Conservation (phyloP, 306 rosid species). For the Quercus aquifolioides region DNA sequence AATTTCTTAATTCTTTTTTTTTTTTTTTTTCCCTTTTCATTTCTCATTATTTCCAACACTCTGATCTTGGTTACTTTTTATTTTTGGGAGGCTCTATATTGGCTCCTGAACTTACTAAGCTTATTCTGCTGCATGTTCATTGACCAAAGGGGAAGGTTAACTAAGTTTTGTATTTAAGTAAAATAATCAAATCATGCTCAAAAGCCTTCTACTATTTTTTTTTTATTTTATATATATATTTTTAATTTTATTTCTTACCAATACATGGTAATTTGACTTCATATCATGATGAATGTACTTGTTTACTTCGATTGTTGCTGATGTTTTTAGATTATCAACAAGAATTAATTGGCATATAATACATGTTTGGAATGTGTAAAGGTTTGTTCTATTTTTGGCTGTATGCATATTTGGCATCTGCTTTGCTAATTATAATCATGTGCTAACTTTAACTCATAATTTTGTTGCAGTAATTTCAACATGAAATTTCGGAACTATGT, state of each 20-base stretch:
- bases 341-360: not conserved
- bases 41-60: not conserved
- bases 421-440: not conserved
- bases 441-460: not conserved
- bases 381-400: not conserved
- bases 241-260: not conserved
- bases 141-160: not conserved
- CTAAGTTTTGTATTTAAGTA: not conserved
- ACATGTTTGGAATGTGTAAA: not conserved
- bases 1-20: no score
- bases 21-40: no score
- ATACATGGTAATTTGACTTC: not conserved
- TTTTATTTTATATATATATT: not conserved
- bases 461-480: constrained; percentile 40
- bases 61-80: not conserved
- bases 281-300: not conserved
- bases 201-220: not conserved
- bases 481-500: constrained; percentile 94
- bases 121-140: no score
- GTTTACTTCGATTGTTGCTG: not conserved
- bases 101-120: not conserved
- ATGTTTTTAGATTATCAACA: not conserved
- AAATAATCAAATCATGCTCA: not conserved
- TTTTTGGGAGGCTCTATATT: not conserved
- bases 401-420: not conserved